Conservation (phyloP, 2,329 filamentous ascomycete genomes). For the Hyphodiscus sp. region DNA sequence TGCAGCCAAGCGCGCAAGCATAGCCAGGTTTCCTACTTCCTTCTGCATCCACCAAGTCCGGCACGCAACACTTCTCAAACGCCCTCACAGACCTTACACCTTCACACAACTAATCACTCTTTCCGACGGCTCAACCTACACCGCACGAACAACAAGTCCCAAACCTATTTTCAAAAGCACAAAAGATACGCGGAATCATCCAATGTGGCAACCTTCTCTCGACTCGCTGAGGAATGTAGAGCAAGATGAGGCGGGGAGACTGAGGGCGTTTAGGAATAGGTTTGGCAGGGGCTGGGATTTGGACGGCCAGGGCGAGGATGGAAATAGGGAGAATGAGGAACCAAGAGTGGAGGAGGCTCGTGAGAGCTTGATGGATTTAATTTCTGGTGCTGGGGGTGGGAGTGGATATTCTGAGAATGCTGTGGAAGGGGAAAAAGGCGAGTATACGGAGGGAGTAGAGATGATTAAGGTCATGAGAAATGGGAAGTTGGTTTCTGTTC, state of each 20-base stretch:
- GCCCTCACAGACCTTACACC: conserved; percentile 87
- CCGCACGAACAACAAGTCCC: conserved; percentile 71
- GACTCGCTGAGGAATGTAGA: conserved; percentile 81
- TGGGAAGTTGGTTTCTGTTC: conserved; percentile 6
- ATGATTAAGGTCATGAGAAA: conserved; percentile 13
- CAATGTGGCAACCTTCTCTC: conserved; percentile 84
- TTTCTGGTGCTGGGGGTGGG: conserved; percentile 38
- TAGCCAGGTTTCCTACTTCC: conserved; percentile 1
- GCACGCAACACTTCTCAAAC: conserved; percentile 76
- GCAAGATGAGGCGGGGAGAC: conserved; percentile 85
- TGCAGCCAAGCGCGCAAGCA: conserved; percentile 16
- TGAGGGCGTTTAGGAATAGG: conserved; percentile 76
- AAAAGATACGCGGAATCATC: conserved; percentile 85
- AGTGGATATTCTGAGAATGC: conserved; percentile 5
- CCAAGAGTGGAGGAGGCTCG: conserved; percentile 39
- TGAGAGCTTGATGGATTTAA: conserved; percentile 51
- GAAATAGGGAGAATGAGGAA: conserved; percentile 15
- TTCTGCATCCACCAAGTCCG: conserved; percentile 35
- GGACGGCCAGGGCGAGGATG: conserved; percentile 31
- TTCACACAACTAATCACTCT: conserved; percentile 96
- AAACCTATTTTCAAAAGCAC: conserved; percentile 48
- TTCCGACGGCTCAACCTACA: conserved; percentile 82
- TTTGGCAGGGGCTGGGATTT: conserved; percentile 84
- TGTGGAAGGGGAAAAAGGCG: background rate
- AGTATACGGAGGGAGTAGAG: background rate